These are phyloP conservation scores for Wickerhamiella kazuoi DNA, from an alignment of 805 yeast genomes.

Conservation along the genomic window DNA sequence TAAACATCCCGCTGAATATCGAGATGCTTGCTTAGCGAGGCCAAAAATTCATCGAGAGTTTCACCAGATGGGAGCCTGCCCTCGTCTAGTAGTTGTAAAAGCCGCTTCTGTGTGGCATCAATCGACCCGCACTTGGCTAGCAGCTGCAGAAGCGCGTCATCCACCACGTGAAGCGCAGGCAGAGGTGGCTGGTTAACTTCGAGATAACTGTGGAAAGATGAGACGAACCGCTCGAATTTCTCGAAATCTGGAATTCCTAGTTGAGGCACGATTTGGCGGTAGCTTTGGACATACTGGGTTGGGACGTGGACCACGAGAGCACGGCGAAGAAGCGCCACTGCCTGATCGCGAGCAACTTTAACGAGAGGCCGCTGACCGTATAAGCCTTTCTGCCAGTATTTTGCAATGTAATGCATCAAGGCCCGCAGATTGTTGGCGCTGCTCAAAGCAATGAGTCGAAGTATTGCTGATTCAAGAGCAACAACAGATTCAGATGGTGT, in stretches of 20 bases:
- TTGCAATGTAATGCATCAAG: conserved; percentile 13
- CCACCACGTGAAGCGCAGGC: conserved; percentile 2
- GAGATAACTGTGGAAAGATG: conserved; percentile 10
- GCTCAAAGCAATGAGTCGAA: background rate
- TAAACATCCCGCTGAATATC: conserved; percentile 8
- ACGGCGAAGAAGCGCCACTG: conserved; percentile 10
- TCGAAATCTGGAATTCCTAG: conserved; percentile 15
- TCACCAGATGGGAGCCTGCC: conserved; percentile 8
- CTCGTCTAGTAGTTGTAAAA: conserved; percentile 4
- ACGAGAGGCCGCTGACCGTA: conserved; percentile 12
- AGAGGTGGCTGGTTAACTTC: conserved; percentile 5
- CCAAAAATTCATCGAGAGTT: conserved; percentile 13
- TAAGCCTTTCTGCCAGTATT: conserved; percentile 16
- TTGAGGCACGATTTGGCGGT: conserved; percentile 10
- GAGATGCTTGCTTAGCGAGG: conserved; percentile 9
- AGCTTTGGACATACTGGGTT: conserved; percentile 9
- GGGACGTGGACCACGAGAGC: conserved; percentile 14
- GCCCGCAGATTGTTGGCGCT: background rate
- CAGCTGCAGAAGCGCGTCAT: conserved; percentile 14
- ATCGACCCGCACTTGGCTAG: conserved; percentile 15
- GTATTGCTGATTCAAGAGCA: background rate
- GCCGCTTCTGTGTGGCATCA: conserved; percentile 10
- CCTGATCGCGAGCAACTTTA: conserved; percentile 13
- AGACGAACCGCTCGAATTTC: conserved; percentile 13
- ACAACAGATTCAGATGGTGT: conserved; percentile 7